Evolutionary conservation across 2,329 filamentous ascomycete genomes (phyloP).

Genomic region (Nemania diffusa): DNA sequence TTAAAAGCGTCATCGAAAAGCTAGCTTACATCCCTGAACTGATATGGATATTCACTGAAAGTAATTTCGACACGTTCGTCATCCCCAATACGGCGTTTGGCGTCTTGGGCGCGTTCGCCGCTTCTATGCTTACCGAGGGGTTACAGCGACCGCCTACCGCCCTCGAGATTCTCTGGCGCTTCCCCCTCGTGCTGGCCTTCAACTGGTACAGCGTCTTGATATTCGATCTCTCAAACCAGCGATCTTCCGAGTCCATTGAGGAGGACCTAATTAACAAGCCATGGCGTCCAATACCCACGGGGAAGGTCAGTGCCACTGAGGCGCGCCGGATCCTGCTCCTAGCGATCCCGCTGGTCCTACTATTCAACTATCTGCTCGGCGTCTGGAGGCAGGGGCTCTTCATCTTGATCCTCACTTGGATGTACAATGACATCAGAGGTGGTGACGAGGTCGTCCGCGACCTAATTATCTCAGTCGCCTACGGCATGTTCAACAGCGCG

Average conservation of each 20-base stretch:
- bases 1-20: slow-evolving; percentile 25
- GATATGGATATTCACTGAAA: slow-evolving; percentile 47
- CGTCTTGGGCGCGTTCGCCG: slow-evolving; percentile 47
- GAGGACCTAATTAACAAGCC: slow-evolving; percentile 51
- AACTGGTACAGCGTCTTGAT: slow-evolving; percentile 46
- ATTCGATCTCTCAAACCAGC: slow-evolving; percentile 49
- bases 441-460: slow-evolving; percentile 42
- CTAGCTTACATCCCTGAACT: slow-evolving; percentile 33
- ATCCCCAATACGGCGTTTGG: slow-evolving; percentile 49
- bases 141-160: slow-evolving; percentile 22
- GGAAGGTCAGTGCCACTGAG: slow-evolving; percentile 35
- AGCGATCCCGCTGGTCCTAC: slow-evolving; percentile 38
- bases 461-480: slow-evolving; percentile 41
- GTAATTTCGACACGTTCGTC: slow-evolving; percentile 50
- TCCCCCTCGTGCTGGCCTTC: slow-evolving; percentile 34
- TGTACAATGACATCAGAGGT: slow-evolving; percentile 45
- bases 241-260: slow-evolving; percentile 42
- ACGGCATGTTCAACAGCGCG: slow-evolving; percentile 42
- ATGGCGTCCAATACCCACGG: slow-evolving; percentile 45
- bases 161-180: slow-evolving; percentile 33
- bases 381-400: slow-evolving; percentile 40
- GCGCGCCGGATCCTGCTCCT: slow-evolving; percentile 43
- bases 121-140: slow-evolving; percentile 29
- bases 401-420: slow-evolving; percentile 40
- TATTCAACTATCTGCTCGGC: slow-evolving; percentile 39